phyloP scores from a whole-genome alignment of 352 stramenopile genomes.

The Globisporangium parvum region DNA sequence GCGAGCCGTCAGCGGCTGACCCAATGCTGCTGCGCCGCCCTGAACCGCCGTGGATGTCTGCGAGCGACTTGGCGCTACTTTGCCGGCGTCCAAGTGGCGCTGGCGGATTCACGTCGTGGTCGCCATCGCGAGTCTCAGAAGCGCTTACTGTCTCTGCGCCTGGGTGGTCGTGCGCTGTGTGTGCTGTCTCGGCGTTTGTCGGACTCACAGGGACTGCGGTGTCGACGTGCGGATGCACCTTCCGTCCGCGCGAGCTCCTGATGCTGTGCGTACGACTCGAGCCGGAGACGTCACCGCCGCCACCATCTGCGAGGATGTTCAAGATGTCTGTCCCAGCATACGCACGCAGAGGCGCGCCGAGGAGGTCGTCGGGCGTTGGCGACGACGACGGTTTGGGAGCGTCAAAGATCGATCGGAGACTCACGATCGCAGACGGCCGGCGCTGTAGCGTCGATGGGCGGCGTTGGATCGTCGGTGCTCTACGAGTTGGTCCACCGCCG shows the following conservation, averaged over 20 bases:
- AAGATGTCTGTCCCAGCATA: background rate
- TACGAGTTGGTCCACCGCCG: background rate
- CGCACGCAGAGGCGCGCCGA: background rate
- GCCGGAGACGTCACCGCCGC: too few species aligned
- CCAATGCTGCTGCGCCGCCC: background rate
- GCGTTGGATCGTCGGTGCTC: background rate
- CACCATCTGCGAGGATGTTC: background rate
- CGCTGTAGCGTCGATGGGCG: background rate
- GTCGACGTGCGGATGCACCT: background rate
- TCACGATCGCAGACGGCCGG: constrained; percentile 2
- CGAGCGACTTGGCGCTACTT: background rate
- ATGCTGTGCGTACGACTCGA: background rate
- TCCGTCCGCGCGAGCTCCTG: background rate
- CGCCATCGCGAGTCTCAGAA: background rate
- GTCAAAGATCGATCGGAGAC: constrained; percentile 3
- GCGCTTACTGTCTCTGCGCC: background rate
- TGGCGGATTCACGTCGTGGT: background rate
- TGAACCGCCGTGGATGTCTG: background rate
- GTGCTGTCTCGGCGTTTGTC: background rate
- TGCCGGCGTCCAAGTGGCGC: background rate
- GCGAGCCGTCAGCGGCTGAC: background rate
- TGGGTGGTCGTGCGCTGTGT: background rate
- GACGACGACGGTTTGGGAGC: background rate
- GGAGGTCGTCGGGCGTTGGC: background rate
- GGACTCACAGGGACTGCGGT: background rate